Evolutionary conservation across 805 yeast genomes (phyloP).

Genomic region (Ogataea zsoltii): DNA sequence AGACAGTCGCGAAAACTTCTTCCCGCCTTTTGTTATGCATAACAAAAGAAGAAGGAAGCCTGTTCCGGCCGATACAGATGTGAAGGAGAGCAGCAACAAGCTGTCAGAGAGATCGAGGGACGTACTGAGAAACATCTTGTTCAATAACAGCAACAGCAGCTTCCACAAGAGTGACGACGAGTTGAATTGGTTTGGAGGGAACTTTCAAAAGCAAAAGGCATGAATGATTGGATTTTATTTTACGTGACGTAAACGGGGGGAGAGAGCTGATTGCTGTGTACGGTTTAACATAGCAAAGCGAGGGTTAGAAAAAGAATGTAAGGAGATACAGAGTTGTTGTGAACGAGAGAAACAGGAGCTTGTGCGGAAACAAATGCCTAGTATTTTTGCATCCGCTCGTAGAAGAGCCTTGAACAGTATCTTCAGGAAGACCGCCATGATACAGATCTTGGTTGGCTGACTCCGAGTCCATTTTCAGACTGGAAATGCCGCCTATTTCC

Average conservation of each 20-base stretch:
- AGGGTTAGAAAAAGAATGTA: neutral
- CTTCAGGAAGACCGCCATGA: constrained; percentile 4
- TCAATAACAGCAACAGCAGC: constrained; percentile 11
- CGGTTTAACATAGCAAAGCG: neutral
- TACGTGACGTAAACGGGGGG: neutral
- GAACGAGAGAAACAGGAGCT: neutral
- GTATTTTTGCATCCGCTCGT: neutral
- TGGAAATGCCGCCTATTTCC: constrained; percentile 33
- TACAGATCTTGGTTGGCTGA: constrained; percentile 6
- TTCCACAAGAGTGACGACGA: constrained; percentile 23
- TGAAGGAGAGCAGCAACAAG: constrained; percentile 3
- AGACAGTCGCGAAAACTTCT: constrained; percentile 10
- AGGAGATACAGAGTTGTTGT: neutral
- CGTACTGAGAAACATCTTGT: constrained; percentile 10
- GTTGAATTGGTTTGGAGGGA: constrained; percentile 28
- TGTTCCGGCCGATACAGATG: neutral
- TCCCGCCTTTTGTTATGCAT: constrained; percentile 7
- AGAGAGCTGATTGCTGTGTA: neutral
- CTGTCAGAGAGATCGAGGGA: constrained; percentile 10
- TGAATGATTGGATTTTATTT: neutral
- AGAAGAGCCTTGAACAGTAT: neutral
- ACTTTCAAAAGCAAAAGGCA: constrained; percentile 19
- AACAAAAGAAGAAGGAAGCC: constrained; percentile 13
- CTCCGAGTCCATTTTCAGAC: neutral
- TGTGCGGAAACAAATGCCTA: neutral